These are phyloP conservation scores for Pseudomonodictys pantanalensis DNA, from an alignment of 495 filamentous ascomycete genomes.

Conservation along the genomic window DNA sequence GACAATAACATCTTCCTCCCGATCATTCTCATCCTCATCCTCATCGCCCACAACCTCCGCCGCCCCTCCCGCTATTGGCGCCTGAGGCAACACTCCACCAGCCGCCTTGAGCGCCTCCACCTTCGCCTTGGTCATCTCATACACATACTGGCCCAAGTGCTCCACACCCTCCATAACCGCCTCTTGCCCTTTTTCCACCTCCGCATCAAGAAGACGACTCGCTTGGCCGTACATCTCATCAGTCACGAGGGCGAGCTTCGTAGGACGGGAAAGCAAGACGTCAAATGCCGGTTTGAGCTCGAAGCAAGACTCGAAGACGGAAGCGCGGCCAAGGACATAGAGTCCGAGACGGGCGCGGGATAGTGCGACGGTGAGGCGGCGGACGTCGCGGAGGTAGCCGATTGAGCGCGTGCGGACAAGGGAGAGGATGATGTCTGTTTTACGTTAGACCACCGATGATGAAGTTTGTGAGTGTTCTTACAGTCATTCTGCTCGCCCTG, in stretches of 20 bases:
- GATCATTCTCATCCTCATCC: slow-evolving; percentile 29
- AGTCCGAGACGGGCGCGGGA: slow-evolving; percentile 89
- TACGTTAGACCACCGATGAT: background rate
- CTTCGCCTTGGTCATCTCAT: slow-evolving; percentile 90
- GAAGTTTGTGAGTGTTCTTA: slow-evolving; percentile 49
- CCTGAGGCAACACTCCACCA: slow-evolving; percentile 24
- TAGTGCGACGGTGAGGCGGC: slow-evolving; percentile 92
- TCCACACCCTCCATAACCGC: slow-evolving; percentile 83
- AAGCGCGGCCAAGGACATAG: slow-evolving; percentile 87
- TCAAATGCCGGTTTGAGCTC: slow-evolving; percentile 86
- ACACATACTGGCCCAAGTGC: slow-evolving; percentile 95
- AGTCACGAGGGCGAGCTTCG: slow-evolving; percentile 74
- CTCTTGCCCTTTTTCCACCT: slow-evolving; percentile 54
- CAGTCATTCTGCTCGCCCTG: slow-evolving; percentile 99
- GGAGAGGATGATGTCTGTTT: slow-evolving; percentile 83
- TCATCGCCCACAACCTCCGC: slow-evolving; percentile 22
- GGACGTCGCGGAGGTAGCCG: slow-evolving; percentile 92
- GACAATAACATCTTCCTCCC: slow-evolving; percentile 38
- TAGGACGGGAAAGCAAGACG: slow-evolving; percentile 62
- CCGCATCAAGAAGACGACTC: slow-evolving; percentile 47
- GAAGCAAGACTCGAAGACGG: slow-evolving; percentile 83
- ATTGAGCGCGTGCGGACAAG: slow-evolving; percentile 82
- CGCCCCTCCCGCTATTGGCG: background rate
- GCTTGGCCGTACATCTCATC: slow-evolving; percentile 81
- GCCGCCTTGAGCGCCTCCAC: slow-evolving; percentile 59